phyloP scores from a whole-genome alignment of 371 early-diverging fungal species.

The Sporodiniella umbellata region DNA sequence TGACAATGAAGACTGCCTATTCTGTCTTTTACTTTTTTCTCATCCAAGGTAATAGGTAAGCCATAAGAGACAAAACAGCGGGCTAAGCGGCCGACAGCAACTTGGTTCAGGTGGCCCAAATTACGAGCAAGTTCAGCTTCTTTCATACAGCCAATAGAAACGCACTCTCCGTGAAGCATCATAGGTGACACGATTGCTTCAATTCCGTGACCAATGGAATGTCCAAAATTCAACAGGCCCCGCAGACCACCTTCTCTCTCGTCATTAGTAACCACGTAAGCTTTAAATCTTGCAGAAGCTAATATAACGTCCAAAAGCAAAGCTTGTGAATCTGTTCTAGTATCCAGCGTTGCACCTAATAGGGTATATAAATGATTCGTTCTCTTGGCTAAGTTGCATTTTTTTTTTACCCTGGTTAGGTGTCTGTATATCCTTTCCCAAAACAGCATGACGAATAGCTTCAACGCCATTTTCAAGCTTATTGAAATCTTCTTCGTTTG shows the following conservation, averaged over 20 bases:
- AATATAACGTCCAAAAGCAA: constrained; percentile 82
- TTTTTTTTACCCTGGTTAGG: constrained; percentile 49
- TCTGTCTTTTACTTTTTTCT: constrained; percentile 66
- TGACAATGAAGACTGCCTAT: constrained; percentile 66
- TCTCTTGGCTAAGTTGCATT: not conserved
- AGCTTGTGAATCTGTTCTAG: constrained; percentile 60
- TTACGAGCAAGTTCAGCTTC: constrained; percentile 93
- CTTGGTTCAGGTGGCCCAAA: constrained; percentile 84
- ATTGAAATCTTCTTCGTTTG: constrained; percentile 83
- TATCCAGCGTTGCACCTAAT: constrained; percentile 57
- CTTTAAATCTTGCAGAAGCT: constrained; percentile 90
- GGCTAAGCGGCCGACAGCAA: constrained; percentile 85
- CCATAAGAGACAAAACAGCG: constrained; percentile 87
- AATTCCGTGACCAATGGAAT: constrained; percentile 95
- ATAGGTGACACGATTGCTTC: constrained; percentile 91
- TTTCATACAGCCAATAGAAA: constrained; percentile 91
- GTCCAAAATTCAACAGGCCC: constrained; percentile 95
- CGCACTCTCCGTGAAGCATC: constrained; percentile 95
- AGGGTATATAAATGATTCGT: not conserved
- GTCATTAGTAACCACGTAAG: constrained; percentile 92
- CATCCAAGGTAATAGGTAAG: constrained; percentile 81
- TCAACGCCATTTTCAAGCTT: constrained; percentile 85
- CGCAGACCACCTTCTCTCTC: constrained; percentile 95
- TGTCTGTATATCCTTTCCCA: constrained; percentile 43
- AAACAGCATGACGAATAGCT: constrained; percentile 70